Evolutionary conservation across 768 basidiomycete species (phyloP).

Genomic region (Russula vinacea): DNA sequence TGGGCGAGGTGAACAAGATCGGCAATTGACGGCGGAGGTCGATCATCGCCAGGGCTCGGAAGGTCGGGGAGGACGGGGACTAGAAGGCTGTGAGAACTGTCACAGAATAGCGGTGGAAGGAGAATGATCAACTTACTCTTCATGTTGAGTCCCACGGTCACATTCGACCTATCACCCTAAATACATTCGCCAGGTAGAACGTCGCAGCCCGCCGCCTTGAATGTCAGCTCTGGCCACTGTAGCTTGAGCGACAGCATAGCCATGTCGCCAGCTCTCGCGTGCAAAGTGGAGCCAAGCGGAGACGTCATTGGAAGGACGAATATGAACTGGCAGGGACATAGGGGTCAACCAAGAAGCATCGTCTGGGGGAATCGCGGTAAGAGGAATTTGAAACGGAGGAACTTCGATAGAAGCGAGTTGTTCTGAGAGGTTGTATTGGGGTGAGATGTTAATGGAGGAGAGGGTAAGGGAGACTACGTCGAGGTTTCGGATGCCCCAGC

Average conservation of each 20-base stretch:
- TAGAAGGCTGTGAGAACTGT: constrained; percentile 34
- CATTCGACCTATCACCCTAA: constrained; percentile 10
- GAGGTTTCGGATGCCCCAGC: constrained; percentile 59
- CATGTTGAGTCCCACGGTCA: constrained; percentile 40
- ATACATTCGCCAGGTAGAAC: constrained; percentile 19
- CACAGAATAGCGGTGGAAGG: constrained; percentile 11
- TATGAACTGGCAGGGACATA: constrained; percentile 21
- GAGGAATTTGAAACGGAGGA: constrained; percentile 51
- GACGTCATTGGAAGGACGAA: constrained; percentile 20
- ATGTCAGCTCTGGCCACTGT: constrained; percentile 8
- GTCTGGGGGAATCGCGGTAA: constrained; percentile 24
- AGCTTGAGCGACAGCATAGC: constrained; percentile 13
- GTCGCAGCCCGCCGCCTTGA: constrained; percentile 5
- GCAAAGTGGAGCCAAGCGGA: constrained; percentile 26
- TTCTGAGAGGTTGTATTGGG: constrained; percentile 40
- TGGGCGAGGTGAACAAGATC: constrained; percentile 59
- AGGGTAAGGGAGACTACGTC: constrained; percentile 56
- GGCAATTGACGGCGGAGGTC: constrained; percentile 53
- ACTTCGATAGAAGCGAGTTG: constrained; percentile 49
- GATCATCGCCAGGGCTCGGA: constrained; percentile 52
- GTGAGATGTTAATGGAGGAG: constrained; percentile 49
- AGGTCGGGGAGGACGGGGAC: constrained; percentile 66
- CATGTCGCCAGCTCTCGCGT: constrained; percentile 22
- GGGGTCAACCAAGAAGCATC: constrained; percentile 25
- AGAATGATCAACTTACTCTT: constrained; percentile 45